Percentiles rank a stretch among this genome's conserved stretches.
Evolutionary conservation across 2,329 filamentous ascomycete species (phyloP).

Genomic region (Ophiocordyceps camponoti-saundersi): DNA sequence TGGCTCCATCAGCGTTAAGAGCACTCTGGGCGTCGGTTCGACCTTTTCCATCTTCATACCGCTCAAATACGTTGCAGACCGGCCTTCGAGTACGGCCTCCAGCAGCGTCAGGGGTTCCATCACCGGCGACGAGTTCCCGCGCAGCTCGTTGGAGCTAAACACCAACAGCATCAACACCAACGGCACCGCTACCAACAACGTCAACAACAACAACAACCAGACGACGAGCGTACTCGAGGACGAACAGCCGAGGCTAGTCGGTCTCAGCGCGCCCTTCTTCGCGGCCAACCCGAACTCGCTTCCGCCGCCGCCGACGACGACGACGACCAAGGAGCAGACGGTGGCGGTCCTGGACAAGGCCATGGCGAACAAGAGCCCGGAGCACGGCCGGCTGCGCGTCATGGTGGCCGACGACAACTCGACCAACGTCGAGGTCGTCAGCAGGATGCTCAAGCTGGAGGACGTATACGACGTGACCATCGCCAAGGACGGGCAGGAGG

Average conservation of each 20-base stretch:
- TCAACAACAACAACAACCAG: conserved; percentile 1
- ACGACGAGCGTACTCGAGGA: conserved; percentile 5
- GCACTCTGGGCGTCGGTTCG: conserved; percentile 56
- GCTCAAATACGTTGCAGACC: conserved; percentile 54
- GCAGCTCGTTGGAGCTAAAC: conserved; percentile 10
- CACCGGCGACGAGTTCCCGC: conserved; percentile 18
- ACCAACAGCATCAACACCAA: background rate
- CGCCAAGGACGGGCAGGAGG: conserved; percentile 74
- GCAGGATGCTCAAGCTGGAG: conserved; percentile 55
- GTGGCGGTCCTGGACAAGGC: conserved; percentile 48
- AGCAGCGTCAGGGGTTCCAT: conserved; percentile 18
- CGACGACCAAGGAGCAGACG: conserved; percentile 37
- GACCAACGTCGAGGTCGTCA: conserved; percentile 40
- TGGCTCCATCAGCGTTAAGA: conserved; percentile 55
- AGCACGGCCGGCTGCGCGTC: conserved; percentile 51
- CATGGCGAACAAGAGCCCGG: conserved; percentile 37
- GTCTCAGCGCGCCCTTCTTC: conserved; percentile 73
- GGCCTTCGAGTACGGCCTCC: conserved; percentile 33
- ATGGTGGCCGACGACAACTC: conserved; percentile 63
- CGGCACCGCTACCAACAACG: too few relatives aligned
- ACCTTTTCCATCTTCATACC: conserved; percentile 74
- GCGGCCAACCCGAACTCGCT: conserved; percentile 21
- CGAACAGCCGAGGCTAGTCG: conserved; percentile 60
- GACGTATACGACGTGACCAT: conserved; percentile 78
- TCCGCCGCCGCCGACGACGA: conserved; percentile 5